A percentile compares a stretch with the other conserved stretches of the same genome.
These are phyloP conservation scores for Periconia sp. DNA, from an alignment of 2,329 filamentous ascomycete genomes.

Conservation along the genomic window DNA sequence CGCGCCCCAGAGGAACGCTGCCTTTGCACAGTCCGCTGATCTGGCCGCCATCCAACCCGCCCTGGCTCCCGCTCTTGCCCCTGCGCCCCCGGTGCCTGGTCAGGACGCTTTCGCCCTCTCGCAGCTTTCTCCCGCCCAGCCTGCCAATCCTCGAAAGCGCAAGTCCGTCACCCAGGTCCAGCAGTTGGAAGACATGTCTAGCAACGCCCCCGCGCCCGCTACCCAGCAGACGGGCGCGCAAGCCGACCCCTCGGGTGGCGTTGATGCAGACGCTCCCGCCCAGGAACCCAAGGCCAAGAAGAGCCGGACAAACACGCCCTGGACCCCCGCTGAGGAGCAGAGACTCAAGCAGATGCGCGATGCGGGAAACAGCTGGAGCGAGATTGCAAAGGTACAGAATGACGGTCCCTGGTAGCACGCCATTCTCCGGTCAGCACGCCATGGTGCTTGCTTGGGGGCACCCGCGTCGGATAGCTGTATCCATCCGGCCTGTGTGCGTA, in stretches of 20 bases:
- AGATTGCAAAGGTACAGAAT: slow-evolving; percentile 83
- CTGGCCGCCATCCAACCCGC: slow-evolving; percentile 33
- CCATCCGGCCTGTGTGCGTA: not conserved
- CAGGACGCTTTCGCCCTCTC: slow-evolving; percentile 24
- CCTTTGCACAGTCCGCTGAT: slow-evolving; percentile 25
- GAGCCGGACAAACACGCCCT: slow-evolving; percentile 96
- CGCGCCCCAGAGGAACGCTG: slow-evolving; percentile 22
- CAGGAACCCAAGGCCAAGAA: slow-evolving; percentile 68
- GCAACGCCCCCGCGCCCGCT: slow-evolving; percentile 16
- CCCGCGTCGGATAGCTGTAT: not conserved
- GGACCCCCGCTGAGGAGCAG: slow-evolving; percentile 93
- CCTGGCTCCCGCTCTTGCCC: slow-evolving; percentile 2
- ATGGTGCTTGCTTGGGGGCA: not conserved
- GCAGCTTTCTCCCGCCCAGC: slow-evolving; percentile 16
- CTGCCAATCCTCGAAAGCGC: slow-evolving; percentile 33
- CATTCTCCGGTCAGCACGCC: not conserved
- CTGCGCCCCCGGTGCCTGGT: slow-evolving; percentile 9
- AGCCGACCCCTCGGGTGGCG: slow-evolving; percentile 13
- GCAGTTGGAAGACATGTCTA: slow-evolving; percentile 27
- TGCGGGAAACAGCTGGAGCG: slow-evolving; percentile 90
- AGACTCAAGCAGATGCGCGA: slow-evolving; percentile 93
- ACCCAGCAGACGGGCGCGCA: slow-evolving; percentile 24
- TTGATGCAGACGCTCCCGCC: slow-evolving; percentile 22
- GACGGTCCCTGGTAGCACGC: slow-evolving; percentile 2
- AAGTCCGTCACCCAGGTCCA: slow-evolving; percentile 34